A percentile compares a stretch with the other conserved stretches of the same genome.
Evolutionary conservation across 345 rosid genomes (phyloP).

Genomic region (Linum lewisii): DNA sequence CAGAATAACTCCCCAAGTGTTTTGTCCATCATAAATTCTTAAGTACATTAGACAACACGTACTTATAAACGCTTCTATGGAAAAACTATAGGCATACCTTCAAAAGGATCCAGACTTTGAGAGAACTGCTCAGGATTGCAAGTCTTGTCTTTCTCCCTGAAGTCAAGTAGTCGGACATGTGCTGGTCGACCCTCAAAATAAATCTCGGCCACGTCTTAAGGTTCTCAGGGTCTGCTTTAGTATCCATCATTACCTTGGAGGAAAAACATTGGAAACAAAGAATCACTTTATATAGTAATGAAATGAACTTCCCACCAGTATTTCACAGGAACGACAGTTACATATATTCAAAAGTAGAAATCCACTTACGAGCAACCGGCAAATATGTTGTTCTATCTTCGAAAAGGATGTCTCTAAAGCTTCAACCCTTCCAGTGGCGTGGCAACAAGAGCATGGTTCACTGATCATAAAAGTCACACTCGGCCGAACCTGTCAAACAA

Average conservation of each 20-base stretch:
- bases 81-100: constrained; percentile 44
- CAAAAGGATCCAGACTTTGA: constrained; percentile 86
- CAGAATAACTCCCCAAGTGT: background rate
- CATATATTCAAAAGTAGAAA: background rate
- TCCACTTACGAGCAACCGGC: constrained; percentile 68
- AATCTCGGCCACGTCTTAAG: constrained; percentile 87
- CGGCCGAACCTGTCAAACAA: constrained; percentile 72
- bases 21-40: background rate
- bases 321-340: background rate
- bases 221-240: constrained; percentile 52
- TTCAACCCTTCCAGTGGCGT: constrained; percentile 95
- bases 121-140: constrained; percentile 81
- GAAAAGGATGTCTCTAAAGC: constrained; percentile 90
- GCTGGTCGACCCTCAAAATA: constrained; percentile 66
- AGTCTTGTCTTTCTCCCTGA: constrained; percentile 72
- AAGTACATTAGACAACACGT: too few relatives aligned
- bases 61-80: too few relatives aligned
- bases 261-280: constrained; percentile 3
- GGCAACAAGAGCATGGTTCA: constrained; percentile 91
- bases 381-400: constrained; percentile 90
- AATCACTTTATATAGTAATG: background rate
- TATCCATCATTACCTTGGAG: constrained; percentile 51
- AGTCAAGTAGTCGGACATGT: constrained; percentile 81
- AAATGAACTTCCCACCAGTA: background rate
- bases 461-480: constrained; percentile 94